These are phyloP conservation scores for Logfia minima DNA, from an alignment of 129 eudicot species.

Conservation along the genomic window DNA sequence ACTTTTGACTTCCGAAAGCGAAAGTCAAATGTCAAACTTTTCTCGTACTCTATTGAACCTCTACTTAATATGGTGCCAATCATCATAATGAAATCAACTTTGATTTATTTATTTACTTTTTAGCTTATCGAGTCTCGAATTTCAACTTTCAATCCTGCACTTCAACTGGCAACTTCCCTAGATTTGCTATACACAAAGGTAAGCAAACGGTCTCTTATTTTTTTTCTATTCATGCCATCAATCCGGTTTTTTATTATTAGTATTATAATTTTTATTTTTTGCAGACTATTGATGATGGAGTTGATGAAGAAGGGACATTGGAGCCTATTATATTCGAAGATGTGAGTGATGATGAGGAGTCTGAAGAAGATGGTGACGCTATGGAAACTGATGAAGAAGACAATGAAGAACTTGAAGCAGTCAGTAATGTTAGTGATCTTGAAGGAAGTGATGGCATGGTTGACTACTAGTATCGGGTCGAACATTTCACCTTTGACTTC, in stretches of 20 bases:
- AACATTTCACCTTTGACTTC: not conserved
- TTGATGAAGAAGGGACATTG: slow-evolving; percentile 46
- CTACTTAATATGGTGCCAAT: not conserved
- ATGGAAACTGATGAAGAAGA: slow-evolving; percentile 80
- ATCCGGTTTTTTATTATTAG: not conserved
- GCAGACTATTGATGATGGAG: slow-evolving; percentile 58
- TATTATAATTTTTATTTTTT: not conserved
- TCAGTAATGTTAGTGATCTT: slow-evolving; percentile 60
- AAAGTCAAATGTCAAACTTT: not conserved
- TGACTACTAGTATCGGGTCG: slow-evolving; percentile 11
- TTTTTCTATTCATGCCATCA: not conserved
- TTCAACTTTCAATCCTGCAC: slow-evolving; percentile 50
- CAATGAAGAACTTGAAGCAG: slow-evolving; percentile 37
- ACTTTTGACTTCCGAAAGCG: not conserved
- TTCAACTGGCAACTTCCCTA: slow-evolving; percentile 59
- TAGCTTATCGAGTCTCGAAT: slow-evolving; percentile 82
- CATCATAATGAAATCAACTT: not conserved
- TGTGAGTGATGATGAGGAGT: slow-evolving; percentile 65
- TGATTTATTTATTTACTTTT: not conserved
- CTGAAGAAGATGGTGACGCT: slow-evolving; percentile 43
- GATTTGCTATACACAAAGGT: slow-evolving; percentile 82
- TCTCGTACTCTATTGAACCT: not conserved
- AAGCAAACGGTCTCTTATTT: slow-evolving; percentile 19
- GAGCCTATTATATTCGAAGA: slow-evolving; percentile 69
- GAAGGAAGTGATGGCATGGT: slow-evolving; percentile 53